Conservation (phyloP, 1,284 basidiomycete species). For the Austroboletus niveus region DNA sequence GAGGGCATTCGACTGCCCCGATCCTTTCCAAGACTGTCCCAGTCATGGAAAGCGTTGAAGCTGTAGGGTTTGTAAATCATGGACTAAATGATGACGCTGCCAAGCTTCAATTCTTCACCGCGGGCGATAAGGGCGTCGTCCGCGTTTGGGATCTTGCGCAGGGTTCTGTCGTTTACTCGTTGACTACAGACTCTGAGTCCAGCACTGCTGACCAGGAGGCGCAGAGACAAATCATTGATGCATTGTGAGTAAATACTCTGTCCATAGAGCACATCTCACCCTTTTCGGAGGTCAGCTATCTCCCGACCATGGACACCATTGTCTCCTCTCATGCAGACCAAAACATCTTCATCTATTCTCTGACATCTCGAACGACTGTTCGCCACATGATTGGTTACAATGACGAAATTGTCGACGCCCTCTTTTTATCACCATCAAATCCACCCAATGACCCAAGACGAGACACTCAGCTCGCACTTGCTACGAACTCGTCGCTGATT, state of each 20-base stretch:
- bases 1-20: conserved; percentile 52
- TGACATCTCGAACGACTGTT: conserved; percentile 58
- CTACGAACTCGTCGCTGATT: conserved; percentile 93
- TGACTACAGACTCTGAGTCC: conserved; percentile 51
- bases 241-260: conserved; percentile 52
- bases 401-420: conserved; percentile 93
- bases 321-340: conserved; percentile 95
- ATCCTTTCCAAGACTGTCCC: conserved; percentile 82
- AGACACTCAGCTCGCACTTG: conserved; percentile 84
- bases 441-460: conserved; percentile 20
- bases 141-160: conserved; percentile 80
- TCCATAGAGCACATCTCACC: conserved; percentile 16
- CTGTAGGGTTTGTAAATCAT: conserved; percentile 69
- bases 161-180: conserved; percentile 60
- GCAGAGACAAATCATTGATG: conserved; percentile 71
- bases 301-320: conserved; percentile 61
- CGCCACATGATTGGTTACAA: conserved; percentile 97
- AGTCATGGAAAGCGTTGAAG: conserved; percentile 84
- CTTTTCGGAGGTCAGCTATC: conserved; percentile 52
- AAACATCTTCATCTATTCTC: conserved; percentile 88
- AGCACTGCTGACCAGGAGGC: conserved; percentile 66
- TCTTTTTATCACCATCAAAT: conserved; percentile 61
- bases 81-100: conserved; percentile 48
- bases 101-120: conserved; percentile 75
- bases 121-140: conserved; percentile 82